Conservation (phyloP, 345 rosid species). For the Corymbia maculata region DNA sequence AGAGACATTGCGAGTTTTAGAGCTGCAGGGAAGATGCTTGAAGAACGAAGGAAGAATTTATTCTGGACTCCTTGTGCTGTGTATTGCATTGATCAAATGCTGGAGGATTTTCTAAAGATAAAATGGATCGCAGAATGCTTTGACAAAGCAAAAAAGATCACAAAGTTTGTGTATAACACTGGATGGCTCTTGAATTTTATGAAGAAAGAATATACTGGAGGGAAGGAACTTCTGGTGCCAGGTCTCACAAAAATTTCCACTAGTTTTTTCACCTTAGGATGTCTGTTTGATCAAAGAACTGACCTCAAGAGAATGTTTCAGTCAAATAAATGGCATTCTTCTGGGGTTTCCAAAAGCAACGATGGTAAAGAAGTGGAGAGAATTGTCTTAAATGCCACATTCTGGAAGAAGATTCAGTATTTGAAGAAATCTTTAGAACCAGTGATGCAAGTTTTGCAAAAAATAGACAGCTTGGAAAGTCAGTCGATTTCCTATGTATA, state of each 20-base stretch:
- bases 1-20: conserved; percentile 36
- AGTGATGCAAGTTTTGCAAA: conserved; percentile 44
- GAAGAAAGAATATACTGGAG: conserved; percentile 61
- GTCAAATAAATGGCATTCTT: conserved; percentile 58
- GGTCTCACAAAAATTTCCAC: conserved; percentile 35
- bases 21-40: conserved; percentile 73
- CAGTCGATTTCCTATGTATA: conserved; percentile 44
- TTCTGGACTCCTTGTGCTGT: conserved; percentile 81
- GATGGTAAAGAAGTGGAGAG: conserved; percentile 63
- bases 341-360: conserved; percentile 35
- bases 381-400: conserved; percentile 37
- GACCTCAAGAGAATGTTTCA: conserved; percentile 59
- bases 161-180: conserved; percentile 50
- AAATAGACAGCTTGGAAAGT: conserved; percentile 31
- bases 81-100: conserved; percentile 50
- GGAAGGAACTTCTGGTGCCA: conserved; percentile 58
- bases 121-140: conserved; percentile 55
- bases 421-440: conserved; percentile 63
- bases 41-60: conserved; percentile 60
- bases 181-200: conserved; percentile 48
- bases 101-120: conserved; percentile 55
- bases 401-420: conserved; percentile 70
- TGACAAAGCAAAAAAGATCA: conserved; percentile 49
- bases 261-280: conserved; percentile 44
- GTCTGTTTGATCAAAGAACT: conserved; percentile 47